Evolutionary conservation across 805 yeast genomes (phyloP), one percentile per base, ranked within the genome.

Genomic region (Metschnikowia dekortorum): DNA sequence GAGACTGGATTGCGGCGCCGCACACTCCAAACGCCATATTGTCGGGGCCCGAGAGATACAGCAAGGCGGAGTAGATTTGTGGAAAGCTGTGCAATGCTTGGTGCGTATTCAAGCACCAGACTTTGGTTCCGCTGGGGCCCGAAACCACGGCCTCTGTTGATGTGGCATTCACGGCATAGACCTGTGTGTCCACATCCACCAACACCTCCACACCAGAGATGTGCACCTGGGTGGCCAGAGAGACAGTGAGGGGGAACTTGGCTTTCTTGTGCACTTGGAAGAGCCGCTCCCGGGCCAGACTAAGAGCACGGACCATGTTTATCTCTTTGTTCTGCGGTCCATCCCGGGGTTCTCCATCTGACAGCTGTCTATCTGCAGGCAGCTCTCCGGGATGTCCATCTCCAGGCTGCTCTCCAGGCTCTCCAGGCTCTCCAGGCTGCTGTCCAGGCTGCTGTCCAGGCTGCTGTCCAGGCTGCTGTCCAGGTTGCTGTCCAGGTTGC

Each of bases 211-310:
- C 53, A 51, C 14, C 45, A n/a, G 41, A 42, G 31, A 63, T 50
- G 4, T 51, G 28, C 7, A 59, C 50, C 7, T 31, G 22, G n/a
- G 56, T 44, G 5, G 54, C 57, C 13, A 59, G 54, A 4, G 54
- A 52, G 7, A 64, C 46, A 0, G 62, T 56, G 7, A 62, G 54
- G 3, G 55, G 37, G 29, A 64, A 55, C 51, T 71, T 72, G 49
- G 59, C 59, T 28, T 68, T 59, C 53, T 71, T 73, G 53, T 74
- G 79, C 16, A 68, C 40, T 40, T 57, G 62, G 55, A 68, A 71
- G 22, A 74, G 61, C 28, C 60, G 57, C 18, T 65, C 69, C 5
- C 75, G 62, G 1, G 76, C 73, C 29, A 8, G 29, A 8, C 8
- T 32, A 14, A 41, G 44, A 32, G 30, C 11, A 8, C 18, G 38